Evolutionary conservation across 2,329 filamentous ascomycete genomes (phyloP).

Genomic region (Allantophomopsis cytisporea): DNA sequence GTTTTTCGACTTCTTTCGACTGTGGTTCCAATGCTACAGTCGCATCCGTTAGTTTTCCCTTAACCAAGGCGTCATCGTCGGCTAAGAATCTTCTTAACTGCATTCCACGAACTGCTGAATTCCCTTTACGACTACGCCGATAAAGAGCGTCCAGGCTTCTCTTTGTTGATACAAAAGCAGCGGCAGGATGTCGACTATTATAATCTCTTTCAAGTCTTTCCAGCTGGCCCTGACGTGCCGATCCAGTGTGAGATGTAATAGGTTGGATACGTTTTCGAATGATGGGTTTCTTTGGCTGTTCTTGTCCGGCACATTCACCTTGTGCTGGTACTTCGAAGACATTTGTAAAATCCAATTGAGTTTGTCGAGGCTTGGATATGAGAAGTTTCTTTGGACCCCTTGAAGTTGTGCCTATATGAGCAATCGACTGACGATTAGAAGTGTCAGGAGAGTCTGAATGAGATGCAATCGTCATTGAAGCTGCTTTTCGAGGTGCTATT

Average conservation of each 20-base stretch:
- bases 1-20: neutral
- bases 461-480: too few relatives aligned
- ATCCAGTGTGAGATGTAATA: slow-evolving; percentile 5
- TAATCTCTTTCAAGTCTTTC: slow-evolving; percentile 29
- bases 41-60: slow-evolving; percentile 3
- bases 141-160: slow-evolving; percentile 40
- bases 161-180: slow-evolving; percentile 36
- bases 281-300: neutral
- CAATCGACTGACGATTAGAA: too few relatives aligned
- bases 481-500: too few relatives aligned
- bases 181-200: slow-evolving; percentile 14
- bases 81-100: slow-evolving; percentile 23
- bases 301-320: neutral
- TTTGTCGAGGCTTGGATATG: too few relatives aligned
- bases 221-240: slow-evolving; percentile 36
- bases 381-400: too few relatives aligned
- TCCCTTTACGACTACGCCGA: slow-evolving; percentile 22
- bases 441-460: too few relatives aligned
- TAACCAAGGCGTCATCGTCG: slow-evolving; percentile 8
- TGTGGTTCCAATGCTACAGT: neutral
- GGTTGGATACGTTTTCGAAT: neutral
- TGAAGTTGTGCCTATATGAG: too few relatives aligned
- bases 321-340: neutral
- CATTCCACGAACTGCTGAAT: slow-evolving; percentile 13
- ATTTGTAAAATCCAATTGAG: too few relatives aligned